Evolutionary conservation across 495 filamentous ascomycete genomes (phyloP), one percentile per base, ranked within the genome.

Genomic region (Lasiosphaeris hirsuta): DNA sequence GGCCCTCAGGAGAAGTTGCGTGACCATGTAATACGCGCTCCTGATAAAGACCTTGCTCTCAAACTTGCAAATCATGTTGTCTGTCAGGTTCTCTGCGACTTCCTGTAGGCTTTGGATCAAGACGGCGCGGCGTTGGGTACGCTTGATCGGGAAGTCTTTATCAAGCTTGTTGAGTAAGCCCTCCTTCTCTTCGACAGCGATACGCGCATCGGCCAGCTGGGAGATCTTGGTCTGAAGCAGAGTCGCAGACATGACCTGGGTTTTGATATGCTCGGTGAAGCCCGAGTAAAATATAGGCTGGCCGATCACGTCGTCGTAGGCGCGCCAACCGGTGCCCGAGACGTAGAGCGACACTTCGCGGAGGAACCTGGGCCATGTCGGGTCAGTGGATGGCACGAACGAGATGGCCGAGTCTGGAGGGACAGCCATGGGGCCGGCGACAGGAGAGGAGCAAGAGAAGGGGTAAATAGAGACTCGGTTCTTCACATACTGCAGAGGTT

Each of bases 31-130:
- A 69, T 97, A 97, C 49, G 94, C 93, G 13, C 87, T 83, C 19
- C 94, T 76, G 62, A 98, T 97, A 64, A 97, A 97, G 23, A 81
- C 77, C 68, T 93, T 96, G 74, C 88, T 95, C 74, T 98, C 94
- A 77, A 97, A 92, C 72, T 97, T 98, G 81, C 94, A 97, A 53
- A 97, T 96, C 94, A 97, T 98, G 46, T 87, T 85, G 64, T 96
- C 89, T 56, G 90, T 88, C 78, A 93, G 84, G 43, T 84, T 81
- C 57, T 94, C 87, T 19, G 89, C 88, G 3, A 94, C 90, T 64
- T 96, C 86, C 47, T 81, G 77, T 35, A 85, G 68, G 37, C 78
- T 69, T 33, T 74, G 68, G 54, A 84, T 75, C 38, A 79, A 66
- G 23, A 88, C 71, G 51, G 82, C 86, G 56, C 77, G 76, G 60